Base-by-base conservation (phyloP, 352 stramenopile species). In the Globisporangium splendens region DNA sequence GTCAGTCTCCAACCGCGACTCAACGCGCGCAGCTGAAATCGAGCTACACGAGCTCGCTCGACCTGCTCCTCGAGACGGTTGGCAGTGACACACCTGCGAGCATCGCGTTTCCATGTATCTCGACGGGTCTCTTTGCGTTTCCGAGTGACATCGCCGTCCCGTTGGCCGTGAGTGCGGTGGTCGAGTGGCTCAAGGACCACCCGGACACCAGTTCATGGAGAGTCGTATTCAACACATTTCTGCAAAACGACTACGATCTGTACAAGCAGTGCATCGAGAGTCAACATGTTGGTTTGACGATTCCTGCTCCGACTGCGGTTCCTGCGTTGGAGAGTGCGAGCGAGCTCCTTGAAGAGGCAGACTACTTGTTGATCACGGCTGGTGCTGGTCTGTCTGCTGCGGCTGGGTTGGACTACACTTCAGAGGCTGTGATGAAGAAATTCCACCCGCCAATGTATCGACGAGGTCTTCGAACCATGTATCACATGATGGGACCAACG, bases 221-320 rank as follows among this genome's bases (percentile, higher is more conserved):
- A 39, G 72, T 92, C 13, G 68, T 90, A 48, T 90, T 89, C 66
- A 88, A 92, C 57, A 85, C 79, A 8, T 92, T 90, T 46, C 51
- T 83, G 4, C 66, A 84, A 17, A 63, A 57, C 10, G 82, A 92
- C 58, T 70, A 77, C 31, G 67, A 80, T 8, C 47, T 86, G 15
- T 92, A 92, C 66, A 69, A 76, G 57, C 18, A 33, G 1, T 48
- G 67, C 31, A 63, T 77, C 24, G 59, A 73, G 46, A 39, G 42
- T 17, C 46, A 60, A 10, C 35, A 70, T 22, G 41, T 22, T 8
- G 49, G 50, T 6, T 51, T 77, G 21, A 11, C 20, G 1, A 50
- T 79, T 1, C 66, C 70, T 13, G 11, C 66, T 21, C 61, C 61
- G 7, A 58, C 49, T 6, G 49, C 71, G 3, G 69, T 75, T 17